Conservation (phyloP, 495 filamentous ascomycete species). For the Viridothelium virens region DNA sequence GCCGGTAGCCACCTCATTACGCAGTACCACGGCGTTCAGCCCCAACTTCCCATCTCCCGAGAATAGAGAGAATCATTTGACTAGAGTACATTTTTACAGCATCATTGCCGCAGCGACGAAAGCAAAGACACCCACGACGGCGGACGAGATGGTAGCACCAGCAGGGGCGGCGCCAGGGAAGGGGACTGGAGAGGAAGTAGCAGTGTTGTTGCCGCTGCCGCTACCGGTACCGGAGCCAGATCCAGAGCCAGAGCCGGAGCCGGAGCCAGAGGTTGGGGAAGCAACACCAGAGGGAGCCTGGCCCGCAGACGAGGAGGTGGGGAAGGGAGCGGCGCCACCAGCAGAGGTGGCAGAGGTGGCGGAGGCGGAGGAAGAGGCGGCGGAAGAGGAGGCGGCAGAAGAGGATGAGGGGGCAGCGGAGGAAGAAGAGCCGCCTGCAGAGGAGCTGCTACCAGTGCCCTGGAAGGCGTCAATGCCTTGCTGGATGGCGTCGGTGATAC, state of each 20-base stretch:
- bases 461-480: not conserved
- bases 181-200: slow-evolving; percentile 5
- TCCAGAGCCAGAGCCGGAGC: slow-evolving; percentile 7
- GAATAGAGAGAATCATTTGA: not conserved
- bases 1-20: slow-evolving; percentile 6
- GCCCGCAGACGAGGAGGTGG: slow-evolving; percentile 1
- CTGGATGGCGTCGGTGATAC: slow-evolving; percentile 9
- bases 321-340: not conserved
- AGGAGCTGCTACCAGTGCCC: slow-evolving; percentile 7
- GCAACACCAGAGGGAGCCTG: not conserved
- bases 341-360: not conserved
- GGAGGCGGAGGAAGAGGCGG: not conserved
- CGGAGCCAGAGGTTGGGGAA: not conserved
- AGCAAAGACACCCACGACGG: not conserved
- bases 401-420: not conserved
- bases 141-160: not conserved
- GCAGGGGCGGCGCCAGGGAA: not conserved
- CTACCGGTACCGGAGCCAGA: not conserved
- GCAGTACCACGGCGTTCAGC: not conserved
- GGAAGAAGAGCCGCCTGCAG: not conserved
- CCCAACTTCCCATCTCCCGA: not conserved
- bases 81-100: slow-evolving; percentile 8
- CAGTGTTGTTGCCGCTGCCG: slow-evolving; percentile 1
- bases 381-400: not conserved
- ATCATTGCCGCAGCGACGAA: slow-evolving; percentile 7